Evolutionary conservation across 768 basidiomycete genomes (phyloP), one percentile per base, ranked within the genome.

Genomic region (Kondoa subrosea): DNA sequence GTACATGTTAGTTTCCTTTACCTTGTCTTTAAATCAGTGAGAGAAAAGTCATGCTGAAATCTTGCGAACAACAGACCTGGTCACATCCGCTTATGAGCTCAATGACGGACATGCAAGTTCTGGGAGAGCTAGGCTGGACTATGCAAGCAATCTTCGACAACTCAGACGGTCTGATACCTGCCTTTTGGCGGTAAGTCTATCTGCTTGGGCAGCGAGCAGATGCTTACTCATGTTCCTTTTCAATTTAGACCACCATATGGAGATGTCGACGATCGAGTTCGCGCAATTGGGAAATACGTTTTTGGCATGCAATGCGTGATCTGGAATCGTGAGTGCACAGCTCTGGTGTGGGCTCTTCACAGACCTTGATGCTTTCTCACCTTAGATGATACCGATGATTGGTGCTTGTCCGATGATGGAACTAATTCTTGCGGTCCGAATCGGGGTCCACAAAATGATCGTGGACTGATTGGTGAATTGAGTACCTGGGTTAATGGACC

Each of bases 131-230:
- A 66, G 89, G 89, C 14, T 91, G 86, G 85, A 85, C 87, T 2
- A 81, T 86, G 78, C 82, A 85, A 76, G 77, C 91, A 70, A 86
- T 91, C 69, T 83, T 85, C 71, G 85, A 90, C 75, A 85, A 85
- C 0, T 88, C 85, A 2, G 86, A 87, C 40, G 92, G 92, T 2
- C 82, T 80, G 17, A 73, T 85, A n/a, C 83, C 86, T 17, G 78
- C 79, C 60, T 91, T 81, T 80, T 95, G 91, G 91, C 79, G 89
- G n/a, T 89, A 89, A 1, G 89, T 89, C 4, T 90, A 83, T n/a
- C n/a, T n/a, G n/a, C n/a, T n/a, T n/a, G n/a, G n/a, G n/a, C n/a
- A n/a, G n/a, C n/a, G n/a, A n/a, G n/a, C n/a, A n/a, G n/a, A n/a
- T n/a, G n/a, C n/a, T n/a, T n/a, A n/a, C n/a, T 21, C 34, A 27